These are phyloP conservation scores for Ustilago tritici DNA, from an alignment of 1,284 basidiomycete species.

Conservation along the genomic window DNA sequence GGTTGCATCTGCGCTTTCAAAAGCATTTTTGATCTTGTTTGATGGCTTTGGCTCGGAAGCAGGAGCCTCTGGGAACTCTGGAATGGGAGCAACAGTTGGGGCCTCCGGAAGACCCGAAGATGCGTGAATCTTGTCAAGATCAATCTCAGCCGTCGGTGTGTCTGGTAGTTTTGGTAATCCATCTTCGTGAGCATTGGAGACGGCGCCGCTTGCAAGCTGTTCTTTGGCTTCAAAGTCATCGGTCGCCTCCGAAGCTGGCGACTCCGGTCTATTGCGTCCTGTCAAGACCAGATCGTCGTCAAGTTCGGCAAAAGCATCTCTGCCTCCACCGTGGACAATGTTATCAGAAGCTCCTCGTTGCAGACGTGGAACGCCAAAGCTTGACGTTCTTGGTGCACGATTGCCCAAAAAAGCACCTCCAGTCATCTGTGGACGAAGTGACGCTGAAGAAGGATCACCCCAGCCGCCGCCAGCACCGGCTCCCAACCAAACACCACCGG, in stretches of 20 bases:
- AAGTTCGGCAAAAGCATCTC: conserved; percentile 62
- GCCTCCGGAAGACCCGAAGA: conserved; percentile 16
- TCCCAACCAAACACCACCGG: conserved; percentile 63
- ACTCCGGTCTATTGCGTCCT: conserved; percentile 37
- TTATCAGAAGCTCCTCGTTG: conserved; percentile 47
- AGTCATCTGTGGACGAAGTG: conserved; percentile 60
- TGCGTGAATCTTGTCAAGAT: conserved; percentile 36
- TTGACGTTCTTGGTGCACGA: conserved; percentile 33
- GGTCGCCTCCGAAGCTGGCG: conserved; percentile 4
- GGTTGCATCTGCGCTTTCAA: conserved; percentile 23
- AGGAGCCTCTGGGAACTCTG: conserved; percentile 52
- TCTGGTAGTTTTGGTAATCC: conserved; percentile 43
- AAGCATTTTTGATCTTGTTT: conserved; percentile 22
- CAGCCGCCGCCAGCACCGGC: conserved; percentile 46
- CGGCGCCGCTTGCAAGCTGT: conserved; percentile 5
- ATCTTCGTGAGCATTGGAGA: conserved; percentile 10
- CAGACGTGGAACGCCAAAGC: conserved; percentile 25
- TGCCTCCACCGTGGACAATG: conserved; percentile 36
- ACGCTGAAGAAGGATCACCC: conserved; percentile 40
- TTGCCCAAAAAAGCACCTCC: conserved; percentile 50
- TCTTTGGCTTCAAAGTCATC: conserved; percentile 17
- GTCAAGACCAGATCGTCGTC: conserved; percentile 54
- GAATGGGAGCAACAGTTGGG: conserved; percentile 24
- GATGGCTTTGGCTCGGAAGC: conserved; percentile 35
- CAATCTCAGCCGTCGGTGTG: conserved; percentile 47